These are phyloP conservation scores for Coemansia sp. DNA, from an alignment of 192 early-diverging fungal genomes.

Conservation along the genomic window DNA sequence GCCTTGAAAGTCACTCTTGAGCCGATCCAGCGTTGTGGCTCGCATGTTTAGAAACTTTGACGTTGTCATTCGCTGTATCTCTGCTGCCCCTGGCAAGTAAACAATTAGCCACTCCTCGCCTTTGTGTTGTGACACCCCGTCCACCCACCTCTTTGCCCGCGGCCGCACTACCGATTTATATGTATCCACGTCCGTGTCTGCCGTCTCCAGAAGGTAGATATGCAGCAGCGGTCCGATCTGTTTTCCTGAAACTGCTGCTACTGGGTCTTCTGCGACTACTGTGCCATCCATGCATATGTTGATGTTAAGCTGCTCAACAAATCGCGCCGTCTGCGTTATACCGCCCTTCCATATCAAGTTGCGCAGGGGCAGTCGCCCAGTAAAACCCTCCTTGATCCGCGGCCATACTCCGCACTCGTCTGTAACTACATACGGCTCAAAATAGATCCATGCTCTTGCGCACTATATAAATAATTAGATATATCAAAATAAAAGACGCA, in stretches of 20 bases:
- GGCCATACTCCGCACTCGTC: slow-evolving; percentile 57
- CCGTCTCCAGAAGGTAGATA: slow-evolving; percentile 25
- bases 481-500: background rate
- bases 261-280: slow-evolving; percentile 43
- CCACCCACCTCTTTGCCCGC: slow-evolving; percentile 40
- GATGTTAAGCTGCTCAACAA: slow-evolving; percentile 57
- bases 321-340: slow-evolving; percentile 60
- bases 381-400: slow-evolving; percentile 64
- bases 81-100: slow-evolving; percentile 62
- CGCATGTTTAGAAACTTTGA: slow-evolving; percentile 59
- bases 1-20: slow-evolving; percentile 81
- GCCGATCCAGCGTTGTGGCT: slow-evolving; percentile 77
- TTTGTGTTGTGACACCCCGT: slow-evolving; percentile 16
- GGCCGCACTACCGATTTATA: slow-evolving; percentile 45
- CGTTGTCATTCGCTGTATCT: slow-evolving; percentile 49
- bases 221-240: slow-evolving; percentile 23
- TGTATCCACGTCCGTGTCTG: slow-evolving; percentile 35
- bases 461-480: background rate
- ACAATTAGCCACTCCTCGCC: slow-evolving; percentile 88
- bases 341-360: slow-evolving; percentile 80
- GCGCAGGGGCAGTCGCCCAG: slow-evolving; percentile 70
- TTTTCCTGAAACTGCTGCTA: background rate
- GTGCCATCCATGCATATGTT: background rate
- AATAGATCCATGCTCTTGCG: slow-evolving; percentile 13
- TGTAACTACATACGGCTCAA: slow-evolving; percentile 12